Base-by-base conservation (phyloP, 176 grass and related monocot species). In the Saccharum officinarum region DNA sequence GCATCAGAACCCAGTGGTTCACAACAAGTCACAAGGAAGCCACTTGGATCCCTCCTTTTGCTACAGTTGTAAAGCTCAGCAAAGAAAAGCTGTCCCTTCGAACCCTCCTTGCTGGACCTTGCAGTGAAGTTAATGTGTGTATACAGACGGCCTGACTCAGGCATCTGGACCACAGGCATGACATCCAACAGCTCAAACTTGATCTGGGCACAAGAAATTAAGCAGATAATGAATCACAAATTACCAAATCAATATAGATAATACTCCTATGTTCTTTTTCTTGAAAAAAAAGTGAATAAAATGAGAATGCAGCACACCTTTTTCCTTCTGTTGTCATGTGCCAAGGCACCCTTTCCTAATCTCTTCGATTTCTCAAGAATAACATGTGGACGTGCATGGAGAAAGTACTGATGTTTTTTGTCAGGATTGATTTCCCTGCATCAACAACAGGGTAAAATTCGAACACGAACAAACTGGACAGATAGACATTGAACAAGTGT, bases 151-250 rank as follows among this genome's bases (percentile, higher is more conserved):
- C 13, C 30, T 26, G 41, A 66, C 44, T 73, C 71, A 76, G 59
- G 4, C 71, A 84, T 74, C 30, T 17, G 64, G 11, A 75, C 40
- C 7, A 67, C 71, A 52, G 71, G 82, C 22, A 28, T 64, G 3
- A 65, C 71, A 46, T 84, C 82, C 42, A 75, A 14, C 4, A 83
- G 20, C 41, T 83, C 82, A 64, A 75, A 36, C 57, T 83, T 83
- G 18, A 75, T 23, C 70, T 75, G 40, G 4, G 4, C 18, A 75
- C 1, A 73, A 74, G 0, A 83, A 63, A n/a, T 80, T 15, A 31
- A 46, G 12, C 20, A 71, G 10, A 28, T 46, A 36, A 45, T 23
- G 25, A 34, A n/a, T 46, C 12, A 6, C 38, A 31, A 45, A 20
- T 22, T 62, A 73, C 12, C 10, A 57, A 26, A 60, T 16, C 28